Evolutionary conservation across 108 stramenopile species (phyloP).

Genomic region (Conticribra guillardii): DNA sequence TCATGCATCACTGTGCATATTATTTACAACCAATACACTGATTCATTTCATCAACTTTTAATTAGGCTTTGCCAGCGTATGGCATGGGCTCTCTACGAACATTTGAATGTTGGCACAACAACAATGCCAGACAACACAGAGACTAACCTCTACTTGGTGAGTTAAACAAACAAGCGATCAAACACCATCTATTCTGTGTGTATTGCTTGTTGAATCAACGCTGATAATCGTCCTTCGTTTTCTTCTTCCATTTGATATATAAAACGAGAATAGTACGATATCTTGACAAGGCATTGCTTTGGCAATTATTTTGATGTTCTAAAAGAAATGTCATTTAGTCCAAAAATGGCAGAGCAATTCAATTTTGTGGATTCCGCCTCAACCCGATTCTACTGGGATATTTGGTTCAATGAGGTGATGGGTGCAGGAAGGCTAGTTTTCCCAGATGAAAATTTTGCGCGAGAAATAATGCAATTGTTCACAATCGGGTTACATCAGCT

Average conservation of each 20-base stretch:
- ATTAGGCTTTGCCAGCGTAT: slow-evolving; percentile 62
- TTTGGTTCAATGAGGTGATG: not conserved
- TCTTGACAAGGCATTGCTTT: slow-evolving; percentile 66
- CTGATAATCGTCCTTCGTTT: not conserved
- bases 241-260: slow-evolving; percentile 17
- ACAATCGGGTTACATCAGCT: slow-evolving; percentile 54
- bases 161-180: not conserved
- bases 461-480: no score
- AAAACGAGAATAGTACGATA: slow-evolving; percentile 62
- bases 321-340: slow-evolving; percentile 55
- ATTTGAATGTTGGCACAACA: slow-evolving; percentile 51
- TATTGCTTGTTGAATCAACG: not conserved
- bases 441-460: no score
- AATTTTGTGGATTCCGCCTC: slow-evolving; percentile 50
- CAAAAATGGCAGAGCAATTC: slow-evolving; percentile 63
- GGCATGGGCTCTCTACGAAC: slow-evolving; percentile 78
- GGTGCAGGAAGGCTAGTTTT: slow-evolving; percentile 1
- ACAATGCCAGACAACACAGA: slow-evolving; percentile 48
- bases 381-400: slow-evolving; percentile 26
- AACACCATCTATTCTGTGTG: not conserved
- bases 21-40: not conserved
- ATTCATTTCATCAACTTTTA: not conserved
- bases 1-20: not conserved
- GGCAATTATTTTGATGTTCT: slow-evolving; percentile 60
- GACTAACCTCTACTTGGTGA: not conserved